Conservation (phyloP, 495 filamentous ascomycete species). For the Usnea hakonensis region DNA sequence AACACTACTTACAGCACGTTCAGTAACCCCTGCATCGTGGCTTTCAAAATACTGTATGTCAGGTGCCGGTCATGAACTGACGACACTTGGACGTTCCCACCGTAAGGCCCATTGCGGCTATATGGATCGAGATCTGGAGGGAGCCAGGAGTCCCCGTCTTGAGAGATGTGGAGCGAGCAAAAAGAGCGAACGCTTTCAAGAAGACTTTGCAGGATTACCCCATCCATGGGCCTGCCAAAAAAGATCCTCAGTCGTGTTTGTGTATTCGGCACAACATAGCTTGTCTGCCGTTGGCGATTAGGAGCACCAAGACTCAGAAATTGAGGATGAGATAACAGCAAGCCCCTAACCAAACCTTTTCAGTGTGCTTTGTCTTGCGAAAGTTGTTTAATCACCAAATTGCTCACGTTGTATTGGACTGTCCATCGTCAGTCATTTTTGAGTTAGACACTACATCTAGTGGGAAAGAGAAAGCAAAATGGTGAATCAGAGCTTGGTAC, state of each 20-base stretch:
- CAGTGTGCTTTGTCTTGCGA: neutral
- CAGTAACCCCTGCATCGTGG: neutral
- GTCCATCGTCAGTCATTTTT: neutral
- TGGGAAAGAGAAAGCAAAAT: neutral
- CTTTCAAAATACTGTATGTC: neutral
- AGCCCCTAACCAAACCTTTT: neutral
- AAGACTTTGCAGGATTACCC: neutral
- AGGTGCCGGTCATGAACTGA: neutral
- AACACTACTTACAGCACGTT: no score
- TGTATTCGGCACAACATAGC: neutral
- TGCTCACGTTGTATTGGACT: neutral
- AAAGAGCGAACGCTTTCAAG: neutral
- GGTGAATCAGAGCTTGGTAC: neutral
- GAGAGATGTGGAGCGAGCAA: neutral
- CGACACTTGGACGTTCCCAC: neutral
- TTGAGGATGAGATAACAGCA: neutral
- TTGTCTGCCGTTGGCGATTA: neutral
- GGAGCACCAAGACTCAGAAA: no score
- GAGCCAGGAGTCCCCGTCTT: neutral
- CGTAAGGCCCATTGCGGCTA: neutral
- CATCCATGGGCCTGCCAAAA: neutral
- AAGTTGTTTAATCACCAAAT: neutral
- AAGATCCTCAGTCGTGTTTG: slow-evolving; percentile 1
- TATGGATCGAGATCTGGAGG: slow-evolving; percentile 1
- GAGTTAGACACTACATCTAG: neutral